A percentile compares a stretch with the other conserved stretches of the same genome.
Evolutionary conservation across 1,284 basidiomycete species (phyloP).

Genomic region (Ceratobasidium sp.): DNA sequence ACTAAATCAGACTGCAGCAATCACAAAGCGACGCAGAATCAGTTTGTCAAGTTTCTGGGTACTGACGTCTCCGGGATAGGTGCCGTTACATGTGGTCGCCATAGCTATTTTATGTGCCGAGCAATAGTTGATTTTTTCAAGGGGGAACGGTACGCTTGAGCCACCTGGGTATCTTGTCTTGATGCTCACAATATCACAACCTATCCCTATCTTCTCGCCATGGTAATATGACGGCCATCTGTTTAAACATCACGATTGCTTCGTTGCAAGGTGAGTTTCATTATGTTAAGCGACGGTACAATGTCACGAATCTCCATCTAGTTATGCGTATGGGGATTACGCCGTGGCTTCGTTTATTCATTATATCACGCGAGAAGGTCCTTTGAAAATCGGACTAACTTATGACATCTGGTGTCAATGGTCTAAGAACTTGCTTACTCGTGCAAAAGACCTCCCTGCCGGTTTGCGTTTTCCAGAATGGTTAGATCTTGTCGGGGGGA

Average conservation of each 20-base stretch:
- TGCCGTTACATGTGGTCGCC: neutral
- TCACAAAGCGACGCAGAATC: slow-evolving; percentile 2
- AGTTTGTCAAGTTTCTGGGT: neutral
- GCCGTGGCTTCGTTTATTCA: neutral
- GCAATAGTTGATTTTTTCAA: neutral
- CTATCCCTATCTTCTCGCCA: no score
- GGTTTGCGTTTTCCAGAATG: neutral
- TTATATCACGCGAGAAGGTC: neutral
- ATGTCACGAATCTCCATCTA: neutral
- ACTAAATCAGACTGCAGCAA: neutral
- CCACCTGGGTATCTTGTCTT: neutral
- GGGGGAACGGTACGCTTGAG: neutral
- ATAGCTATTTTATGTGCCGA: no score
- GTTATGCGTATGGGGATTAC: slow-evolving; percentile 15
- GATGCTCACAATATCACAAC: neutral
- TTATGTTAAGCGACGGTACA: no score
- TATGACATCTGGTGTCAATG: slow-evolving; percentile 33
- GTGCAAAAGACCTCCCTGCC: neutral
- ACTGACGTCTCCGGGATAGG: neutral
- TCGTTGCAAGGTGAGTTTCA: no score
- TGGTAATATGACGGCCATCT: neutral
- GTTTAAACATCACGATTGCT: no score
- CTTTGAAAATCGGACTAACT: neutral
- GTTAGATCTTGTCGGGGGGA: neutral
- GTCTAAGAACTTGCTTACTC: neutral